Evolutionary conservation across 768 basidiomycete genomes (phyloP).

Genomic region (Xerocomellus amylosporus): DNA sequence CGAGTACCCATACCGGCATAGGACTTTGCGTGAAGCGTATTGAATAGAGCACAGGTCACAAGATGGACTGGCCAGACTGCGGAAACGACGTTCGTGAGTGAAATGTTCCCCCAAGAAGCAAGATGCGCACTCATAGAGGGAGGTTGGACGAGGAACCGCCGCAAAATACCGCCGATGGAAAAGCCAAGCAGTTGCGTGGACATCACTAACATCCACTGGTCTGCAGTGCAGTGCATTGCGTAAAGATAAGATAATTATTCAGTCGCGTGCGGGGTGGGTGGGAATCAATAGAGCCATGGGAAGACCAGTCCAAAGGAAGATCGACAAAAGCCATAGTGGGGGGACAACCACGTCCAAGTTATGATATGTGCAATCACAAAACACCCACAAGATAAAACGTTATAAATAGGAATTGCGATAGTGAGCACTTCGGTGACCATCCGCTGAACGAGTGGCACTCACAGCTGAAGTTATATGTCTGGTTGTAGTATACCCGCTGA

Average conservation of each 20-base stretch:
- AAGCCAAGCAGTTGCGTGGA: constrained; percentile 72
- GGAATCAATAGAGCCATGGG: background rate
- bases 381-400: background rate
- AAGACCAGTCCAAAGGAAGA: background rate
- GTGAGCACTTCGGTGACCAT: background rate
- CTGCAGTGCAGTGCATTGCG: constrained; percentile 24
- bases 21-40: constrained; percentile 62
- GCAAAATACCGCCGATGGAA: constrained; percentile 55
- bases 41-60: constrained; percentile 68
- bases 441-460: constrained; percentile 14
- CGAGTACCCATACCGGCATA: constrained; percentile 43
- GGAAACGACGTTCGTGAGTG: constrained; percentile 33
- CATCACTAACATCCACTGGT: constrained; percentile 62
- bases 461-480: constrained; percentile 52
- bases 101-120: background rate
- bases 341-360: constrained; percentile 25
- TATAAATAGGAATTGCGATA: background rate
- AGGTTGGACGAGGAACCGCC: constrained; percentile 63
- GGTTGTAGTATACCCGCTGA: constrained; percentile 65
- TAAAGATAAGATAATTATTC: background rate
- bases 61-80: constrained; percentile 72
- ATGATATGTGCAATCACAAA: background rate
- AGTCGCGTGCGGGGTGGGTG: background rate
- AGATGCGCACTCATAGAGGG: constrained; percentile 56
- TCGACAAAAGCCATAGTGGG: background rate